Evolutionary conservation across 2,329 filamentous ascomycete species (phyloP).

Genomic region (Penicillium expansum): DNA sequence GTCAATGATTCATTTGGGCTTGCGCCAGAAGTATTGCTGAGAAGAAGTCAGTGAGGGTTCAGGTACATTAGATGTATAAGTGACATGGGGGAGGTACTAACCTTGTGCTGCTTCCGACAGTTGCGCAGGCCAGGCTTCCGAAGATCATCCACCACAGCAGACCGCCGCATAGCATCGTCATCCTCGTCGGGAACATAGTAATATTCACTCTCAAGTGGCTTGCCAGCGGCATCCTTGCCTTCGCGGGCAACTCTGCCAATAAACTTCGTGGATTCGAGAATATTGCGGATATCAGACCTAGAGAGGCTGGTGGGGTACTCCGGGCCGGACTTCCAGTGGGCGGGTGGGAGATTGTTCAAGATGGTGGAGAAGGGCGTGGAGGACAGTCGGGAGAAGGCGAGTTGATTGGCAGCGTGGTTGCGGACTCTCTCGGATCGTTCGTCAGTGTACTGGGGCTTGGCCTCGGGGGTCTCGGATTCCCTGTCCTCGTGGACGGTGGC

Average conservation of each 20-base stretch:
- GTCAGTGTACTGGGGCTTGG: conserved; percentile 23
- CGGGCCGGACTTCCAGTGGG: conserved; percentile 53
- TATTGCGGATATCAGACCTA: conserved; percentile 62
- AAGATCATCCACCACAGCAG: conserved; percentile 80
- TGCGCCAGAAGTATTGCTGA: conserved; percentile 71
- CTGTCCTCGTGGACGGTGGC: conserved; percentile 22
- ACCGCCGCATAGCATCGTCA: conserved; percentile 70
- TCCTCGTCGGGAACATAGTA: conserved; percentile 93
- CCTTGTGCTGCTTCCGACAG: conserved; percentile 97
- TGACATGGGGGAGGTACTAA: conserved; percentile 46
- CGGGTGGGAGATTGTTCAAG: conserved; percentile 74
- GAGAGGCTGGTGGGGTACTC: conserved; percentile 50
- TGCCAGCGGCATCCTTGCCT: conserved; percentile 94
- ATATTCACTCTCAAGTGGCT: conserved; percentile 90
- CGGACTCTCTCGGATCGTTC: conserved; percentile 40
- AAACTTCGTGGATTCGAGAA: conserved; percentile 72
- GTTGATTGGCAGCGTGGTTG: conserved; percentile 92
- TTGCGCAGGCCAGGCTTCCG: conserved; percentile 84
- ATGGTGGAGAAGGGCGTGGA: conserved; percentile 89
- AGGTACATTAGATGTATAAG: background rate
- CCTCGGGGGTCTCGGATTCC: conserved; percentile 17
- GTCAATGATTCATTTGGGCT: conserved; percentile 49
- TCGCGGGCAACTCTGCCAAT: conserved; percentile 85
- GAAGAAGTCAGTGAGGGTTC: conserved; percentile 22
- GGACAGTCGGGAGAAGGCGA: conserved; percentile 89